Conservation (phyloP, 2,329 filamentous ascomycete genomes). For the Fusarium incarnatum region DNA sequence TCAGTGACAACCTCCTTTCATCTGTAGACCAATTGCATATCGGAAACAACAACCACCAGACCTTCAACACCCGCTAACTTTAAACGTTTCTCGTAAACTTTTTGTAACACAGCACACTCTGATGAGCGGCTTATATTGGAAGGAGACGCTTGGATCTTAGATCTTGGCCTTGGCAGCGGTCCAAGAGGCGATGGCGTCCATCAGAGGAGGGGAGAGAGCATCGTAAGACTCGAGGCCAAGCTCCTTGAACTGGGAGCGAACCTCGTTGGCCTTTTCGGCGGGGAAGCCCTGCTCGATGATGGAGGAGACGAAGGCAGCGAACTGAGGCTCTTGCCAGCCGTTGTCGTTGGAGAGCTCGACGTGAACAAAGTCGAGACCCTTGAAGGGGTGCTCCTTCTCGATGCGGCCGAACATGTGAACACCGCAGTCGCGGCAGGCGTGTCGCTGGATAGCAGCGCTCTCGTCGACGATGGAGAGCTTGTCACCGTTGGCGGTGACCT, state of each 20-base stretch:
- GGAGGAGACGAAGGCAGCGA: constrained; percentile 74
- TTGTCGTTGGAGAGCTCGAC: constrained; percentile 68
- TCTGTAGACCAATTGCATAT: constrained; percentile 5
- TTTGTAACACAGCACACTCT: constrained; percentile 13
- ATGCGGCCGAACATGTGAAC: constrained; percentile 74
- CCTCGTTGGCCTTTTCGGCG: constrained; percentile 64
- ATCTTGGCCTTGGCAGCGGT: constrained; percentile 60
- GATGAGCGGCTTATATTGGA: neutral
- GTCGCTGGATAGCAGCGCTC: constrained; percentile 68
- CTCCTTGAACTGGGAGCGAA: constrained; percentile 64
- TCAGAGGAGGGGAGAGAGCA: constrained; percentile 68
- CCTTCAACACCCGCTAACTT: constrained; percentile 20
- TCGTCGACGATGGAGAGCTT: constrained; percentile 69
- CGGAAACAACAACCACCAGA: constrained; percentile 21
- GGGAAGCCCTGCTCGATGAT: constrained; percentile 76
- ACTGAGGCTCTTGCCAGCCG: constrained; percentile 79
- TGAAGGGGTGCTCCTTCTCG: constrained; percentile 72
- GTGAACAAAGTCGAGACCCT: constrained; percentile 77
- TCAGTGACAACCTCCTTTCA: constrained; percentile 15
- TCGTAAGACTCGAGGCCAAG: constrained; percentile 73
- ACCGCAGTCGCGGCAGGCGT: constrained; percentile 71
- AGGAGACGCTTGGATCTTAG: constrained; percentile 25
- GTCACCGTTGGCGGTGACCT: constrained; percentile 66
- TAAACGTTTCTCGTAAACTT: constrained; percentile 25
- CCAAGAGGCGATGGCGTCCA: constrained; percentile 70